Base-by-base conservation (phyloP, 1,284 basidiomycete species). In the Trametes polyzona region DNA sequence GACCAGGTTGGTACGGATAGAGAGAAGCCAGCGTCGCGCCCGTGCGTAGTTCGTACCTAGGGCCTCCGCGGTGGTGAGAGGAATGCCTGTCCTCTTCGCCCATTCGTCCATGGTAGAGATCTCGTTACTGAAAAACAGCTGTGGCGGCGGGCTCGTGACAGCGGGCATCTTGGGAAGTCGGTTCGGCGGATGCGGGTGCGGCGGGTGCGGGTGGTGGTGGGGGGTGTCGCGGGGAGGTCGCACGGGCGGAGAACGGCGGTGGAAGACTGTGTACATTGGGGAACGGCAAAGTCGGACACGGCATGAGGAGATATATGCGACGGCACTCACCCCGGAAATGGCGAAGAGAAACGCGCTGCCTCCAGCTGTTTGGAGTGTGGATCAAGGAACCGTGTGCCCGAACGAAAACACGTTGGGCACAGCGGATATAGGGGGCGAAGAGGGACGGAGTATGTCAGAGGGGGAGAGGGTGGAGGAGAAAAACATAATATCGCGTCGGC, bases 81-180 rank as follows among this genome's bases (percentile, higher is more conserved):
- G 88, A 50, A 92, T 90, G 67, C 83, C 79, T 0, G 90, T 90
- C 55, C 89, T 83, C 52, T 74, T 78, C 0, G 90, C 87, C 90
- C 90, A 92, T 58, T 81, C 84, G 73, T 91, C 87, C 85, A 92
- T 90, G 68, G 87, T 85, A 54, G 78, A 78, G 68, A 92, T 86
- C 64, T 88, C 85, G 71, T 83, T 85, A 59, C 86, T 89, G 70
- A 92, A 92, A 58, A 87, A 79, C 70, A 92, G 82, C 68, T 90
- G 78, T 42, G 81, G 71, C 50, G 72, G 71, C 49, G 71, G 58
- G 55, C 65, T 68, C 30, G 53, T 43, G 39, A 55, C 53, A 21
- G 53, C 53, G 48, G 69, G 54, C 73, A 75, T 75, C 55, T 46
- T 59, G 58, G 58, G 47, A 47, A 51, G 52, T 52, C 58, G 55